Percentiles rank a stretch among this genome's conserved stretches.
Evolutionary conservation across 2,329 filamentous ascomycete genomes (phyloP).

Genomic region (Alternaria brassicicola): DNA sequence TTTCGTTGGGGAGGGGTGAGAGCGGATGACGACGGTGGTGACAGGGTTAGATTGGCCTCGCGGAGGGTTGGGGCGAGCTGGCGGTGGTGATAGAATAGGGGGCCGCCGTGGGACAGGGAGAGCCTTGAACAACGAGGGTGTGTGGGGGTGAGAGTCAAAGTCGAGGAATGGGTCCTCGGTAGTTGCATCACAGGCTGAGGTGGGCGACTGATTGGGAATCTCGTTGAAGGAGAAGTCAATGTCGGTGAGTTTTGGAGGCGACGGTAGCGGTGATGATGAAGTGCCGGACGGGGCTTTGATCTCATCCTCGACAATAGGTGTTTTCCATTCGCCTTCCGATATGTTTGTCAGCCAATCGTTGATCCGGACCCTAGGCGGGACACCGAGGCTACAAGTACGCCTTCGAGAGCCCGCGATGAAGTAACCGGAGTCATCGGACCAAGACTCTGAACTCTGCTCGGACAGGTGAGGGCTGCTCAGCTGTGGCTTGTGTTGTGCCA

Average conservation of each 20-base stretch:
- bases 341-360: conserved; percentile 25
- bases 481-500: not conserved
- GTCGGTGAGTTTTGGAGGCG: not conserved
- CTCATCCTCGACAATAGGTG: not conserved
- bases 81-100: not conserved
- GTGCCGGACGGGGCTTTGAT: not conserved
- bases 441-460: conserved; percentile 27
- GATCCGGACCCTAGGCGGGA: conserved; percentile 16
- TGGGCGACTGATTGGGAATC: not conserved
- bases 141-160: not conserved
- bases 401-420: conserved; percentile 12
- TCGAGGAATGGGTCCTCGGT: not conserved
- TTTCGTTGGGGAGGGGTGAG: not conserved
- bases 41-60: too few species aligned
- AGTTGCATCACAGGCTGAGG: not conserved
- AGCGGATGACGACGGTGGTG: not conserved
- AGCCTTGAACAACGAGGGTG: not conserved
- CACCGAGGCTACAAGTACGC: not conserved
- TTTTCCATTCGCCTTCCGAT: not conserved
- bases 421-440: conserved; percentile 39
- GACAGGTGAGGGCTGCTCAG: conserved; percentile 1
- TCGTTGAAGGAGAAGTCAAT: not conserved
- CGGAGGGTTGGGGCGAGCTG: not conserved
- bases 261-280: not conserved
- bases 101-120: not conserved